Base-by-base conservation (phyloP, 768 basidiomycete species). In the Termitomyces sp. region DNA sequence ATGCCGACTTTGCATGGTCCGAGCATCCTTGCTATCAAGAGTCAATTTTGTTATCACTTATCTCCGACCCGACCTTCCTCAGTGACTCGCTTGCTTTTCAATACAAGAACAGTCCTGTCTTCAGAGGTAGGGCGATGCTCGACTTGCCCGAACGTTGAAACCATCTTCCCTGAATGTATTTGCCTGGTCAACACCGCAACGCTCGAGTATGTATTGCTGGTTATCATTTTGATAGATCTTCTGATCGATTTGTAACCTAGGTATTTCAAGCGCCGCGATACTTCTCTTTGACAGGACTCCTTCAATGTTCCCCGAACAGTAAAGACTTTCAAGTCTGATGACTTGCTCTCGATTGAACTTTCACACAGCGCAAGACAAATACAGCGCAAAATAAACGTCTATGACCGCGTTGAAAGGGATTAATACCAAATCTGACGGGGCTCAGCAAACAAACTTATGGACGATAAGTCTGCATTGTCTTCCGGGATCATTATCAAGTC, bases 111-210 rank as follows among this genome's bases (percentile, higher is more conserved):
- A 19, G 6, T 34, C 30, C 3, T 5, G 5, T 32, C 30, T n/a
- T n/a, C 5, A 3, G n/a, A 11, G 7, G n/a, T 34, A 26, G 34
- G 15, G 35, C 10, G 17, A 37, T 11, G 21, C 22, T 37, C 9
- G 17, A 37, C 22, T 26, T 37, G 9, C 8, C 22, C 22, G 34
- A 21, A 5, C 34, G 9, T 17, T 17, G 5, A 17, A 21, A 7
- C 32, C 21, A 48, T 19, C 7, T 9, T 17, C 3, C 14, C 24
- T 10, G 12, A 12, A 47, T 28, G 77, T 77, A 15, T 35, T 10
- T 35, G 14, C 21, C 46, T 7, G 9, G 7, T 14, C 22, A 35
- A 5, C 35, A 8, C 32, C 4, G n/a, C n/a, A n/a, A n/a, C n/a
- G n/a, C n/a, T n/a, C n/a, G n/a, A 32, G 30, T 46, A 15, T 21